A percentile compares a stretch with the other conserved stretches of the same genome.
These are phyloP conservation scores for Citrus glauca DNA, from an alignment of 345 rosid genomes.

Conservation along the genomic window DNA sequence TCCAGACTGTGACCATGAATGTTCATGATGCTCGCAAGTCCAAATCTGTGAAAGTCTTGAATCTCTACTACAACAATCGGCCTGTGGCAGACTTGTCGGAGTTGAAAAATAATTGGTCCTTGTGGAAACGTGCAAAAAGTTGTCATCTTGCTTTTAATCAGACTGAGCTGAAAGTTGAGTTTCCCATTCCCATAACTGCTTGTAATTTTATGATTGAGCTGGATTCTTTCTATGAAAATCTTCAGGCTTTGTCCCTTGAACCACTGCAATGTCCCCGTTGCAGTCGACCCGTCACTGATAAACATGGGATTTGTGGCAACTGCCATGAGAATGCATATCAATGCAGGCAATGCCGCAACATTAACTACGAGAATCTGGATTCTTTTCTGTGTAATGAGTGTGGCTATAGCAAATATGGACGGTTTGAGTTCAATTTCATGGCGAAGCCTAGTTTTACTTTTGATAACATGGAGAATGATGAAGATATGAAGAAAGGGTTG, in stretches of 20 bases:
- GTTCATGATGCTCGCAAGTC: slow-evolving; percentile 98
- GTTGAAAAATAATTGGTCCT: slow-evolving; percentile 93
- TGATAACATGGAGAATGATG: slow-evolving; percentile 98
- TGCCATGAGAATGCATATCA: slow-evolving; percentile 99
- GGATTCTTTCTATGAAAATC: slow-evolving; percentile 99
- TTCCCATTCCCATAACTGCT: slow-evolving; percentile 97
- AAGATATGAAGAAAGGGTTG: slow-evolving; percentile 97
- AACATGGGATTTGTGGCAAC: slow-evolving; percentile 93
- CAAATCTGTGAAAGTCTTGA: slow-evolving; percentile 94
- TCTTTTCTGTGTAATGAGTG: slow-evolving; percentile 98
- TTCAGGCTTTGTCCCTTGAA: slow-evolving; percentile 96
- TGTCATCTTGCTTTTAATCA: slow-evolving; percentile 97
- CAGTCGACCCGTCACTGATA: slow-evolving; percentile 93
- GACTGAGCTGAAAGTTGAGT: slow-evolving; percentile 94
- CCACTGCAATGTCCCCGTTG: slow-evolving; percentile 99
- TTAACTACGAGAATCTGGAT: slow-evolving; percentile 93
- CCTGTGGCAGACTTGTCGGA: slow-evolving; percentile 95
- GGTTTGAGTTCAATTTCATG: slow-evolving; percentile 98
- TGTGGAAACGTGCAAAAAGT: slow-evolving; percentile 99
- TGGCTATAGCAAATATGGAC: slow-evolving; percentile 97
- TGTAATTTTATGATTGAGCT: slow-evolving; percentile 99
- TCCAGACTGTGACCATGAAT: slow-evolving; percentile 95
- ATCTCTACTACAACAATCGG: slow-evolving; percentile 92
- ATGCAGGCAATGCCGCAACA: slow-evolving; percentile 99
- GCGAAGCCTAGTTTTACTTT: slow-evolving; percentile 97